Evolutionary conservation across 257 asterid species (phyloP).

Genomic region (Thymus quinquecostatus): DNA sequence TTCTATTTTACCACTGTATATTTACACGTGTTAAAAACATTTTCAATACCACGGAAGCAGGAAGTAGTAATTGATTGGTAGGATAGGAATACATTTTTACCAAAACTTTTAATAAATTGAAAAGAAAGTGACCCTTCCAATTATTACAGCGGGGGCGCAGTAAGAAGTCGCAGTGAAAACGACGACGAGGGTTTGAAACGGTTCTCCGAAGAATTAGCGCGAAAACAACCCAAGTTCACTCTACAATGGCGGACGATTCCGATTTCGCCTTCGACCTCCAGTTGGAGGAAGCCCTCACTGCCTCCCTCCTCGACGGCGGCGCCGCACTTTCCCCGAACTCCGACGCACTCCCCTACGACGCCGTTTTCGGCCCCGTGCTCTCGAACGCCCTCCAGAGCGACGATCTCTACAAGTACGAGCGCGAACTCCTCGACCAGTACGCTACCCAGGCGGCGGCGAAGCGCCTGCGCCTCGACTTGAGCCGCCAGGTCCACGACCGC

Average conservation of each 20-base stretch:
- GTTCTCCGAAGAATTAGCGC: slow-evolving; percentile 1
- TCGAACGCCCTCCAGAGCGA: slow-evolving; percentile 35
- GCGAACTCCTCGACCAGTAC: slow-evolving; percentile 36
- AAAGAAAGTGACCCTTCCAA: neutral
- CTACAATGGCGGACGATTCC: slow-evolving; percentile 41
- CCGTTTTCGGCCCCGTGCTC: slow-evolving; percentile 30
- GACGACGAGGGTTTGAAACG: too few species aligned
- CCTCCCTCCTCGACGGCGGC: slow-evolving; percentile 47
- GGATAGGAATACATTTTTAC: too few species aligned
- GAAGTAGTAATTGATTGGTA: too few species aligned
- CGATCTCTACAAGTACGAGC: slow-evolving; percentile 44
- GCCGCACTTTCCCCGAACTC: slow-evolving; percentile 33
- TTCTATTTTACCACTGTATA: too few species aligned
- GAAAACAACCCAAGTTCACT: neutral
- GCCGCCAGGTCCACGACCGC: slow-evolving; percentile 63
- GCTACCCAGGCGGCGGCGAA: slow-evolving; percentile 37
- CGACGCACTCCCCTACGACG: slow-evolving; percentile 27
- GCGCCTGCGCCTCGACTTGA: slow-evolving; percentile 44
- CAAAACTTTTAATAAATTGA: too few species aligned
- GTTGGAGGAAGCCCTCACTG: slow-evolving; percentile 54
- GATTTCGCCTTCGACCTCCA: slow-evolving; percentile 59
- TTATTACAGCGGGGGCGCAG: neutral
- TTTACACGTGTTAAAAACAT: too few species aligned
- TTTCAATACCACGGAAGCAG: too few species aligned
- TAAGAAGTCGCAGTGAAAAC: neutral